Conservation (phyloP, 768 basidiomycete species). For the Leucocoprinus birnbaumii region DNA sequence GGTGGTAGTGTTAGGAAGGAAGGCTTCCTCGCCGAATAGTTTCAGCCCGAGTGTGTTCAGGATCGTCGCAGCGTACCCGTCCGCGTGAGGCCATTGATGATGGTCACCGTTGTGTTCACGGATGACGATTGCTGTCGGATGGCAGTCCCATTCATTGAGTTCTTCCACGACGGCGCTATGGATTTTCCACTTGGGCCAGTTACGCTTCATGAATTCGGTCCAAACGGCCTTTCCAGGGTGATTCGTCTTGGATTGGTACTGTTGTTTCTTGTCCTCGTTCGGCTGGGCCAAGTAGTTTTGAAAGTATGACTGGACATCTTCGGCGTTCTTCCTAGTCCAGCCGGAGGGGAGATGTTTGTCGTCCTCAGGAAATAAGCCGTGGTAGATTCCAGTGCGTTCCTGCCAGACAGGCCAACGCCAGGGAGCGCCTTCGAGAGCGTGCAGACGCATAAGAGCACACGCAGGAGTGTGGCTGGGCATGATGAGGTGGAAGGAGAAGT, state of each 20-base stretch:
- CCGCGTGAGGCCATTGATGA: neutral
- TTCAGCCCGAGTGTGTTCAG: too few species aligned
- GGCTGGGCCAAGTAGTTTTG: constrained; percentile 4
- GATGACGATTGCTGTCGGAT: constrained; percentile 12
- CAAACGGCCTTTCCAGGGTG: constrained; percentile 16
- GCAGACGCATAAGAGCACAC: constrained; percentile 17
- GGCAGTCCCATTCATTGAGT: constrained; percentile 12
- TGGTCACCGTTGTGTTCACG: neutral
- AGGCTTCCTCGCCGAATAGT: too few species aligned
- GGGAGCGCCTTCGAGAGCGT: constrained; percentile 8
- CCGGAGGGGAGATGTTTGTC: constrained; percentile 16
- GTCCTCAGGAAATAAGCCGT: constrained; percentile 21
- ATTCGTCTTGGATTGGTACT: neutral
- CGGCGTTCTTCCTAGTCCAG: constrained; percentile 11
- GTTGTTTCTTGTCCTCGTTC: neutral
- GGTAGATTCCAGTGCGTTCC: constrained; percentile 17
- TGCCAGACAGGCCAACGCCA: constrained; percentile 19
- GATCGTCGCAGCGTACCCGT: too few species aligned
- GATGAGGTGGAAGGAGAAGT: too few species aligned
- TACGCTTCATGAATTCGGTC: constrained; percentile 11
- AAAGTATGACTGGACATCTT: constrained; percentile 15
- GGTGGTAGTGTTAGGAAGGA: too few species aligned
- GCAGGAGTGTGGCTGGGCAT: constrained; percentile 8
- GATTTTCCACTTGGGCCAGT: constrained; percentile 16
- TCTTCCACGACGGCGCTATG: constrained; percentile 13